These are phyloP conservation scores for Pulveroboletus frians DNA, from an alignment of 768 basidiomycete species.

Conservation along the genomic window DNA sequence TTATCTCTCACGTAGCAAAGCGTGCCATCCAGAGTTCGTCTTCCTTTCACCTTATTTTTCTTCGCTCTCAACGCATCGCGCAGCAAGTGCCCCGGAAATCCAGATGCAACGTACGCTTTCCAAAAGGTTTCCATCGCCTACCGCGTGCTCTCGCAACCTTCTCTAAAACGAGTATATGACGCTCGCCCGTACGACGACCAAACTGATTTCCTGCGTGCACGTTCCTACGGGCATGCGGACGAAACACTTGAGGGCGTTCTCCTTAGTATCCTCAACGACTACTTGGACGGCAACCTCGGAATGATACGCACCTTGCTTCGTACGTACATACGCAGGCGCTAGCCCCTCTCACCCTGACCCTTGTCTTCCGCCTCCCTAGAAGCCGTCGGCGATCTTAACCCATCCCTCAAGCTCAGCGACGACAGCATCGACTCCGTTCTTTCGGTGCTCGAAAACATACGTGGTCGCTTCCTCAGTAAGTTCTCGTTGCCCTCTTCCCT, in stretches of 20 bases:
- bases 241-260: slow-evolving; percentile 77
- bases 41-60: neutral
- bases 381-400: slow-evolving; percentile 75
- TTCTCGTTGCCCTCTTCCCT: neutral
- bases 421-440: slow-evolving; percentile 78
- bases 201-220: slow-evolving; percentile 49
- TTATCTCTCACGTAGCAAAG: slow-evolving; percentile 68
- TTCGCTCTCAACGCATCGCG: slow-evolving; percentile 1
- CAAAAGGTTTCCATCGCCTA: slow-evolving; percentile 85
- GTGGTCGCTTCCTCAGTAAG: slow-evolving; percentile 69
- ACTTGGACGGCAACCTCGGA: slow-evolving; percentile 83
- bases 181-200: slow-evolving; percentile 39
- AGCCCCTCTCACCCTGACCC: neutral
- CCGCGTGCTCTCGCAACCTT: slow-evolving; percentile 69
- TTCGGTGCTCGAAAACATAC: slow-evolving; percentile 59
- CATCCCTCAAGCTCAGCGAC: slow-evolving; percentile 68
- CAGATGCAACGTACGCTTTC: slow-evolving; percentile 77
- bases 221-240: slow-evolving; percentile 56
- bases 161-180: slow-evolving; percentile 67
- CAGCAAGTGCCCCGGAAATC: slow-evolving; percentile 75
- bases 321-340: slow-evolving; percentile 31
- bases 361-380: slow-evolving; percentile 35
- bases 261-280: slow-evolving; percentile 71
- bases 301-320: slow-evolving; percentile 72
- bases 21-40: slow-evolving; percentile 84